phyloP scores from a whole-genome alignment of 2,329 filamentous ascomycete species.

The Arthrobotrys megalospora region DNA sequence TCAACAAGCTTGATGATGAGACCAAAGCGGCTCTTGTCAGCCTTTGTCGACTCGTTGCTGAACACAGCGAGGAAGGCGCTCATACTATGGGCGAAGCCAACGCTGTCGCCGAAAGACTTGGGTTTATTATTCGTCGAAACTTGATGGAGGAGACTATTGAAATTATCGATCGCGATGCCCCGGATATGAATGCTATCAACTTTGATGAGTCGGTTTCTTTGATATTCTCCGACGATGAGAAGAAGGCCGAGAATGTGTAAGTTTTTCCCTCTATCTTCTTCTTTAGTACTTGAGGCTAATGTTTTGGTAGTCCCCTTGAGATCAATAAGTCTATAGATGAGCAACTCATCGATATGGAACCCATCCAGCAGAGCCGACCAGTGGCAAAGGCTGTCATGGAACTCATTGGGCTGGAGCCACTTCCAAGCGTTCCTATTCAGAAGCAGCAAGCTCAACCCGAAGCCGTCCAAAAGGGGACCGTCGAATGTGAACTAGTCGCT shows the following conservation, averaged over 20 bases:
- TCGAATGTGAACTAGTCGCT: no score
- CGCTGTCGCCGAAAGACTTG: conserved; percentile 32
- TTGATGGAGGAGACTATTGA: conserved; percentile 18
- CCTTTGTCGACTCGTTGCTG: conserved; percentile 16
- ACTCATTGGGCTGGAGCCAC: not conserved
- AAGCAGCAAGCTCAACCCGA: not conserved
- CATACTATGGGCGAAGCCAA: conserved; percentile 23
- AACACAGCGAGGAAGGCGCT: conserved; percentile 4
- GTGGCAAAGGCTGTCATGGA: not conserved
- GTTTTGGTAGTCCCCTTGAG: not conserved
- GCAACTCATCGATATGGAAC: not conserved
- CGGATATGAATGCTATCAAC: not conserved
- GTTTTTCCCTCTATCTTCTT: not conserved
- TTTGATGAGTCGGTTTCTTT: conserved; percentile 14
- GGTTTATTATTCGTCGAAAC: conserved; percentile 22
- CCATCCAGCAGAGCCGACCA: not conserved
- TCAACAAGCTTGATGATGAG: conserved; percentile 23
- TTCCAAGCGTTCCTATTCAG: no score
- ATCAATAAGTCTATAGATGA: not conserved
- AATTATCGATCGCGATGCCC: conserved; percentile 37
- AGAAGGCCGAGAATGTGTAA: not conserved
- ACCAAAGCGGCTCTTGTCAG: not conserved
- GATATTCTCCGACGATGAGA: conserved; percentile 17
- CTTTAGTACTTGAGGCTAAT: not conserved
- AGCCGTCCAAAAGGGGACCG: no score